Evolutionary conservation across 305 asterid genomes (phyloP).

Genomic region (Solanum aculeatissimum): DNA sequence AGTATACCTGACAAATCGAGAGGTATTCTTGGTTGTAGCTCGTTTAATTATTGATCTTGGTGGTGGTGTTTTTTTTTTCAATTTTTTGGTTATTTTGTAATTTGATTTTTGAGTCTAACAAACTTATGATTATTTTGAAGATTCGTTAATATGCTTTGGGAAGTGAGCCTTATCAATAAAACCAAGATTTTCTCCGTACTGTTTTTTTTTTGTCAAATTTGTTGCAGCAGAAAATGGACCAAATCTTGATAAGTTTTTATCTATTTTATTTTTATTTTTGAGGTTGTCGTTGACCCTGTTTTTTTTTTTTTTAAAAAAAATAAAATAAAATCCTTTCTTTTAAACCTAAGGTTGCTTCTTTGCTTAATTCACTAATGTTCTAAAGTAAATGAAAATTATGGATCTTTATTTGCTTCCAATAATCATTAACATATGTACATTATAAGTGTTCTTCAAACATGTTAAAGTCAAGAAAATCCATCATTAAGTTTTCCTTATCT

Average conservation of each 20-base stretch:
- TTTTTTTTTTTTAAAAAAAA: not conserved
- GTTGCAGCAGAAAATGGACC: not conserved
- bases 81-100: not conserved
- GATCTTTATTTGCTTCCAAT: not conserved
- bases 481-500: not conserved
- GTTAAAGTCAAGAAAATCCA: not conserved
- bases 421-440: not conserved
- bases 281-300: not conserved
- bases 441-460: not conserved
- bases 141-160: not conserved
- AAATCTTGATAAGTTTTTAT: not conserved
- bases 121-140: not conserved
- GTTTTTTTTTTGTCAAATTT: not conserved
- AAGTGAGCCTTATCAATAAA: constrained; percentile 3
- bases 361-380: not conserved
- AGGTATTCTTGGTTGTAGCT: not conserved
- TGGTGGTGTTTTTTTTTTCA: not conserved
- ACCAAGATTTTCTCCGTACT: not conserved
- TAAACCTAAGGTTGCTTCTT: not conserved
- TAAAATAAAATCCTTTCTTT: too few species aligned
- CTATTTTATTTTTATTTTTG: not conserved
- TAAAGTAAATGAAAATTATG: not conserved
- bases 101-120: not conserved
- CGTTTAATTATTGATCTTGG: not conserved
- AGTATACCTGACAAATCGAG: not conserved